Conservation (phyloP, 345 rosid genomes). For the Kernera saxatilis region DNA sequence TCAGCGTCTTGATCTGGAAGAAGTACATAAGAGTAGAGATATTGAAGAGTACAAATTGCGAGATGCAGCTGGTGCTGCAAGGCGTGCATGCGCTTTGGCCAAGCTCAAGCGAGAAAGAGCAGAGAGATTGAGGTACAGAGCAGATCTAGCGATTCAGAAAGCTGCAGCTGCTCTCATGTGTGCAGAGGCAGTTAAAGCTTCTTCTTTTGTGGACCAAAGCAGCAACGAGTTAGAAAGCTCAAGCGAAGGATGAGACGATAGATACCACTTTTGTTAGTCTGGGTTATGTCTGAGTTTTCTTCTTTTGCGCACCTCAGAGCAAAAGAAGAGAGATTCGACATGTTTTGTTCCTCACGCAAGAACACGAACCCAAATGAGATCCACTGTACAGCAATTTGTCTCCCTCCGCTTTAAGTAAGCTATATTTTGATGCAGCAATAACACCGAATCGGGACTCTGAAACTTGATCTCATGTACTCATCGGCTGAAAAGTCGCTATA, state of each 20-base stretch:
- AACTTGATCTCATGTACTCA: slow-evolving; percentile 35
- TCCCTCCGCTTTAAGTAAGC: slow-evolving; percentile 20
- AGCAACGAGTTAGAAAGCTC: slow-evolving; percentile 9
- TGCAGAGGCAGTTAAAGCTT: slow-evolving; percentile 77
- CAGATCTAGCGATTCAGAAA: slow-evolving; percentile 86
- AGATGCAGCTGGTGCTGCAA: slow-evolving; percentile 80
- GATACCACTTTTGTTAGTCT: slow-evolving; percentile 4
- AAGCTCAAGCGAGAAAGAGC: slow-evolving; percentile 80
- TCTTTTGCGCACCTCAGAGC: background rate
- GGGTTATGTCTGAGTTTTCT: background rate
- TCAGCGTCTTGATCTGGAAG: slow-evolving; percentile 36
- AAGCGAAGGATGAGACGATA: slow-evolving; percentile 19
- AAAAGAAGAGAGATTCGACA: slow-evolving; percentile 7
- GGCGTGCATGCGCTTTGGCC: slow-evolving; percentile 56
- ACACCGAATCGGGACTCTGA: slow-evolving; percentile 13
- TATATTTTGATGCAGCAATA: slow-evolving; percentile 32
- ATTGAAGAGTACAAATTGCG: slow-evolving; percentile 59
- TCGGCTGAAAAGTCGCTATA: slow-evolving; percentile 24
- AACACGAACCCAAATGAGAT: slow-evolving; percentile 20
- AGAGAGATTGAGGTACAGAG: slow-evolving; percentile 64
- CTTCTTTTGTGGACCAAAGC: slow-evolving; percentile 42
- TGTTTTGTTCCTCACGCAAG: slow-evolving; percentile 10
- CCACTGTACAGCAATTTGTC: slow-evolving; percentile 18
- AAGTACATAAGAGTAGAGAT: slow-evolving; percentile 43
- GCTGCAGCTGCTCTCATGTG: slow-evolving; percentile 82